These are phyloP conservation scores for Pestalotiopsis sp. DNA, from an alignment of 2,329 filamentous ascomycete species.

Conservation along the genomic window DNA sequence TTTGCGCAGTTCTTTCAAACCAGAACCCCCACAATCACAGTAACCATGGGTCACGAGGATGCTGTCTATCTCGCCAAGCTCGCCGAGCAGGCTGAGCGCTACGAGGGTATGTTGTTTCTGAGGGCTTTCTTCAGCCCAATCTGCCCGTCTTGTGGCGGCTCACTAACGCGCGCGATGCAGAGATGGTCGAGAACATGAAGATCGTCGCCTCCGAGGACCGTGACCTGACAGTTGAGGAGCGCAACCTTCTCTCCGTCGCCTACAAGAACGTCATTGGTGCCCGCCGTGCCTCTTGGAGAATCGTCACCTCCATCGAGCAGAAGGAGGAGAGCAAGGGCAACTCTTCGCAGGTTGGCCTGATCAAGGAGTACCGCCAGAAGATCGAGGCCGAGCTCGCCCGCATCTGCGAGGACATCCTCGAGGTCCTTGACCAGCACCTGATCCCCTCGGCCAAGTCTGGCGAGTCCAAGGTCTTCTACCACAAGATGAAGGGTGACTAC, in stretches of 20 bases:
- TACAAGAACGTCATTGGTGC: conserved; percentile 99
- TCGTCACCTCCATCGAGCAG: conserved; percentile 97
- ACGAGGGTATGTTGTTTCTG: conserved; percentile 76
- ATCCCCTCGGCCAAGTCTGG: conserved; percentile 93
- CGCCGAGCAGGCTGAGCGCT: conserved; percentile 99
- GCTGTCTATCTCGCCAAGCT: conserved; percentile 99
- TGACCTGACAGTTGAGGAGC: conserved; percentile 89
- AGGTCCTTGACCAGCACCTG: conserved; percentile 90
- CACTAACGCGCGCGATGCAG: conserved; percentile 48
- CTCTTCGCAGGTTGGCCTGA: conserved; percentile 83
- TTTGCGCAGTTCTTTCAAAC: conserved; percentile 11
- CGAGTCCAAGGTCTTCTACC: conserved; percentile 99
- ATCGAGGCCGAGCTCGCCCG: conserved; percentile 96
- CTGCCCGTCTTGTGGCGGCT: conserved; percentile 9
- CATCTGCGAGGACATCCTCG: conserved; percentile 97
- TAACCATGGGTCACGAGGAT: conserved; percentile 98
- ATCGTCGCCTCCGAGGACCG: conserved; percentile 86
- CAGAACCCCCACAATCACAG: conserved; percentile 34
- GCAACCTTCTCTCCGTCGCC: conserved; percentile 94
- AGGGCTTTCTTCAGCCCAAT: background rate
- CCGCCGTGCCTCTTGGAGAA: conserved; percentile 96
- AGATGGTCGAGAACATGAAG: conserved; percentile 99
- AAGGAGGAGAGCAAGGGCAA: conserved; percentile 99
- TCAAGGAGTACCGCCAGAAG: conserved; percentile 99
- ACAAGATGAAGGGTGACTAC: conserved; percentile 99